Conservation (phyloP, 2,329 filamentous ascomycete genomes). For the Botrytis pseudocinerea region DNA sequence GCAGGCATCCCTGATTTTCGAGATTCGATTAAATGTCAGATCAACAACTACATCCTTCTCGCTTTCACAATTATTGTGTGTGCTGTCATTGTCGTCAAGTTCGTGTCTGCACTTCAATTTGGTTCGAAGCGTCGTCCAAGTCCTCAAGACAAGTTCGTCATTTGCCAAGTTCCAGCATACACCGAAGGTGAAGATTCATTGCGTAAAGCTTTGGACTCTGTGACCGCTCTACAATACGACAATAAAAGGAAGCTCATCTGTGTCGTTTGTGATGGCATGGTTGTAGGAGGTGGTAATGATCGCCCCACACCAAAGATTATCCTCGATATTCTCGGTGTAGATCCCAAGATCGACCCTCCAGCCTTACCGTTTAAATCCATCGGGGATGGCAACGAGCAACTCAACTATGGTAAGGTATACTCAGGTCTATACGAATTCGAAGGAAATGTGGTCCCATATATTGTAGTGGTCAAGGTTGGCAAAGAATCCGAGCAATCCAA, state of each 20-base stretch:
- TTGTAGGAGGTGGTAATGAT: constrained; percentile 94
- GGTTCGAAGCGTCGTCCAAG: constrained; percentile 86
- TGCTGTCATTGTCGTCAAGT: constrained; percentile 79
- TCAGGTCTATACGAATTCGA: constrained; percentile 97
- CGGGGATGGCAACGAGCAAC: constrained; percentile 82
- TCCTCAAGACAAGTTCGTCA: constrained; percentile 97
- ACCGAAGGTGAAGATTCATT: constrained; percentile 97
- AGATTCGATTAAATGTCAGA: constrained; percentile 69
- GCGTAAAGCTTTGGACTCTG: constrained; percentile 87
- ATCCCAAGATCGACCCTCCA: constrained; percentile 93
- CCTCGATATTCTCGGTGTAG: constrained; percentile 93
- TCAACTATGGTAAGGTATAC: constrained; percentile 98
- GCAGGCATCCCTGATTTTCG: constrained; percentile 85
- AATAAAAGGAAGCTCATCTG: constrained; percentile 98
- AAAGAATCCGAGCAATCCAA: constrained; percentile 93
- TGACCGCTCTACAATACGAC: constrained; percentile 93
- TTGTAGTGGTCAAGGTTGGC: constrained; percentile 95
- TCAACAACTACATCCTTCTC: constrained; percentile 89
- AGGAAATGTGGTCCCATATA: constrained; percentile 94
- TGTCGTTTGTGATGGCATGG: constrained; percentile 96
- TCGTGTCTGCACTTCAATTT: constrained; percentile 88
- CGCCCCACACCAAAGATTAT: constrained; percentile 97
- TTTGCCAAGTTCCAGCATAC: constrained; percentile 96
- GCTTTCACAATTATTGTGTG: constrained; percentile 85
- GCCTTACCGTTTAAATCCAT: constrained; percentile 93